Base-by-base conservation (phyloP, 768 basidiomycete genomes). In the Lactarius quietus region DNA sequence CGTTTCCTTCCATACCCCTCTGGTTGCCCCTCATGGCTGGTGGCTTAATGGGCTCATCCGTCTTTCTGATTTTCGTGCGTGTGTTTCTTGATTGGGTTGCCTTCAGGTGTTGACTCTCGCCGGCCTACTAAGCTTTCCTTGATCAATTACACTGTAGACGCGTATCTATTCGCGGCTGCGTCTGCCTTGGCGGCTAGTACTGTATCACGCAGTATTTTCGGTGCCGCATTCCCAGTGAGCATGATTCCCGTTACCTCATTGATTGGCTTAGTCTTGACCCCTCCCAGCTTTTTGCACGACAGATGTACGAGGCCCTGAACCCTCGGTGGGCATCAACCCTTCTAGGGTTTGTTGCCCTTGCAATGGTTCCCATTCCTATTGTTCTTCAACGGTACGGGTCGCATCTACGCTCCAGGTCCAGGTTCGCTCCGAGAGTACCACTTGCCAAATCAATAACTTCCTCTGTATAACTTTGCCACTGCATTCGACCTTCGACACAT, bases 111-210 rank as follows among this genome's bases (percentile, higher is more conserved):
- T 36, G 20, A 41, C 31, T 31, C 4, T 15, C 59, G 14, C 33
- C n/a, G 6, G 29, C 28, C 17, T 39, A 31, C 15, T 61, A 14
- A 86, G 86, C 70, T 86, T 60, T 77, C 80, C 12, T 72, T 85
- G 54, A 73, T 85, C 68, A 87, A 84, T 67, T 88, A 88, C 69
- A 81, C 86, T 39, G 81, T 88, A 48, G 87, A 87, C 72, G 78
- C 82, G 4, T 87, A 87, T 69, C 73, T 84, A 26, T 72, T 77
- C 63, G 77, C 80, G 6, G 81, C 86, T 9, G 85, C 86, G 1
- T 84, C 84, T 12, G 86, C 85, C 1, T 74, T 87, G 12, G 82
- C 86, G 2, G 78, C 80, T 3, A 83, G 72, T 59, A 84, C 83
- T 0, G 81, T 87, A 18, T 71, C 81, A 3, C 81, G 84, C 20